Percentiles rank a stretch among this genome's conserved stretches.
phyloP scores from a whole-genome alignment of 2,329 filamentous ascomycete species.

The Neonectria punicea region DNA sequence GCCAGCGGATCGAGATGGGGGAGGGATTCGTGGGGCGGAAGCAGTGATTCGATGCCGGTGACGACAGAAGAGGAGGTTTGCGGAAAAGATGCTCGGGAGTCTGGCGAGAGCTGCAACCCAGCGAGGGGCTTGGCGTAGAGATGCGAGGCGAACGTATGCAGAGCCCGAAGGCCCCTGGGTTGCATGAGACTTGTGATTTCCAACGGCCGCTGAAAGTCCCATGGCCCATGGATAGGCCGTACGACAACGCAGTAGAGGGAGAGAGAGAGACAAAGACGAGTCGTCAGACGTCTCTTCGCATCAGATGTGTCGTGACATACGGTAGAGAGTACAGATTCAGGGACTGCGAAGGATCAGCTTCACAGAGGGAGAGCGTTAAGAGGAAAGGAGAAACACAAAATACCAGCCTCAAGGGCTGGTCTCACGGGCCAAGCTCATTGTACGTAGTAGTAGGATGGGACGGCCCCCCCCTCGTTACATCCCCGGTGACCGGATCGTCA shows the following conservation, averaged over 20 bases:
- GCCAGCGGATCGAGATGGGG: background rate
- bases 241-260: background rate
- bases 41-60: background rate
- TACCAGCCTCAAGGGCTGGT: background rate
- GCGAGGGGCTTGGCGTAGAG: slow-evolving; percentile 1
- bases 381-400: background rate
- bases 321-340: background rate
- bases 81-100: background rate
- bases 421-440: background rate
- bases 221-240: too few species aligned
- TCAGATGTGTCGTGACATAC: background rate
- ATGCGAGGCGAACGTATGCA: background rate
- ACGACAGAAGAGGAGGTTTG: background rate
- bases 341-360: background rate
- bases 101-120: background rate
- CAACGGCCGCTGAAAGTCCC: background rate
- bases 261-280: background rate
- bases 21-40: background rate
- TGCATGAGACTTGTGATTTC: background rate
- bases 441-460: background rate
- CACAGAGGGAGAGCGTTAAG: background rate
- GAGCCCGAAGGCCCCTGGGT: too few species aligned
- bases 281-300: background rate
- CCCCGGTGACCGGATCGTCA: background rate
- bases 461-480: background rate